phyloP scores from a whole-genome alignment of 176 grass and related monocot genomes.

The Dendrocalamus sinicus region DNA sequence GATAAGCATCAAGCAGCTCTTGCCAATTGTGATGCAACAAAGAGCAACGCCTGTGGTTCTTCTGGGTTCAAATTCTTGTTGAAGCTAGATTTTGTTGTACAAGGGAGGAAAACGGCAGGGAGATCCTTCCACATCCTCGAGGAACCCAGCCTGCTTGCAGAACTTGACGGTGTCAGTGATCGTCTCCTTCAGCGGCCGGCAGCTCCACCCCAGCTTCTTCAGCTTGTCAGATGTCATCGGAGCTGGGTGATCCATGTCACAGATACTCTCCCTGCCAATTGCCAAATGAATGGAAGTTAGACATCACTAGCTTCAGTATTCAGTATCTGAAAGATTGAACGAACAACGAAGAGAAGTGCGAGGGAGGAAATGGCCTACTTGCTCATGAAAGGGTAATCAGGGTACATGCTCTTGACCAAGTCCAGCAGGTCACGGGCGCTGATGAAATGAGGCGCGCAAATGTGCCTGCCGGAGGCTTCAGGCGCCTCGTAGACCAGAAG shows the following conservation, averaged over 20 bases:
- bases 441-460: constrained; percentile 43
- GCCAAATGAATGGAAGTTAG: background rate
- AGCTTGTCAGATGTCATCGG: constrained; percentile 50
- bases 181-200: constrained; percentile 43
- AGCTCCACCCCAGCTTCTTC: constrained; percentile 57
- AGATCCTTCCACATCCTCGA: background rate
- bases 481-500: constrained; percentile 41
- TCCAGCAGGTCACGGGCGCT: constrained; percentile 21
- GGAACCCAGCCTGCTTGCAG: constrained; percentile 40
- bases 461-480: constrained; percentile 39
- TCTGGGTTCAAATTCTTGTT: background rate
- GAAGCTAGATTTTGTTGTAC: constrained; percentile 45
- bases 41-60: background rate
- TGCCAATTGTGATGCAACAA: background rate
- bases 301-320: background rate
- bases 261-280: constrained; percentile 29
- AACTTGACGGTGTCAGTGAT: constrained; percentile 38
- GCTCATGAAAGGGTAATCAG: constrained; percentile 32
- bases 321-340: background rate
- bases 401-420: constrained; percentile 47
- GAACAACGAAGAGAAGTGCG: background rate
- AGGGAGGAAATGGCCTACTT: background rate
- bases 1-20: background rate
- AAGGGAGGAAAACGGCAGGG: constrained; percentile 25
- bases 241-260: constrained; percentile 17